Evolutionary conservation across 108 stramenopile species (phyloP).

Genomic region (Fistulifera pelliculosa): DNA sequence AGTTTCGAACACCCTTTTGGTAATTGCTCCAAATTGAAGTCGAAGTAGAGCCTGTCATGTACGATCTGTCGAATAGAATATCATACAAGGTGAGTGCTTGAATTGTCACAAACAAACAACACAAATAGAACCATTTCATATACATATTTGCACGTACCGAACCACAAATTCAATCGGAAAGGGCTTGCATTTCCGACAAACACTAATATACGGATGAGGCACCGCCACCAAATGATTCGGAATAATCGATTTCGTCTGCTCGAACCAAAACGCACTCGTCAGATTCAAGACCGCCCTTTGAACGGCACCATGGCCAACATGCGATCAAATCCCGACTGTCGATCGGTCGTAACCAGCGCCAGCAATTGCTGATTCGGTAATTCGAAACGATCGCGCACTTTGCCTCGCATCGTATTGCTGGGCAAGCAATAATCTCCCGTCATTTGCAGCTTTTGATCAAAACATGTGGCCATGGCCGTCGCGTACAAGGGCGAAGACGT

Average conservation of each 20-base stretch:
- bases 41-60: constrained; percentile 92
- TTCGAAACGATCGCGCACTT: constrained; percentile 78
- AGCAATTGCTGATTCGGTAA: constrained; percentile 30
- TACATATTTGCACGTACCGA: constrained; percentile 31
- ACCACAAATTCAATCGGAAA: constrained; percentile 99
- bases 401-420: constrained; percentile 30
- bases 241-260: constrained; percentile 76
- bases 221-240: constrained; percentile 88
- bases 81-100: not conserved
- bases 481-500: constrained; percentile 30
- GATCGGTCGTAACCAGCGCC: constrained; percentile 94
- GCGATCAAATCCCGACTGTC: constrained; percentile 98
- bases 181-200: constrained; percentile 85
- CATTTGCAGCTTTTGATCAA: constrained; percentile 30
- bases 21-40: constrained; percentile 99
- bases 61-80: constrained; percentile 31
- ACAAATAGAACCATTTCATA: not conserved
- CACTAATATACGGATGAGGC: constrained; percentile 91
- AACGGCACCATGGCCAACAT: constrained; percentile 88
- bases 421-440: constrained; percentile 30
- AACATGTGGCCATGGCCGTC: constrained; percentile 25
- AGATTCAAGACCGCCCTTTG: constrained; percentile 97
- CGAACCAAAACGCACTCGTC: constrained; percentile 94
- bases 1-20: constrained; percentile 82
- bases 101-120: no score